phyloP scores from a whole-genome alignment of 1,284 basidiomycete species.

The Afroboletus lepidellus region DNA sequence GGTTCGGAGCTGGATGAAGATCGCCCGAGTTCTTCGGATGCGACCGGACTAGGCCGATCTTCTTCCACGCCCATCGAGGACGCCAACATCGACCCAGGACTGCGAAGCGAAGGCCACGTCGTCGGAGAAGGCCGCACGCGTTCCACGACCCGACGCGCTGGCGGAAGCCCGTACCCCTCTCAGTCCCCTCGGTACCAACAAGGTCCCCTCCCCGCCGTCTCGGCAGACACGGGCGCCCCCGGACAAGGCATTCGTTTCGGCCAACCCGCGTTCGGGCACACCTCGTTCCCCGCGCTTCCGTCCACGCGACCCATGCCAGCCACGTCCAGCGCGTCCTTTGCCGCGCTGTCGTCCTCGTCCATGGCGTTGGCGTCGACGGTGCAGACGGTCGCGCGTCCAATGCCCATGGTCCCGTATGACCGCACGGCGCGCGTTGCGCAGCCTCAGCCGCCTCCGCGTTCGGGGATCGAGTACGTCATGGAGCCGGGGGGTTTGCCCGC shows the following conservation, averaged over 20 bases:
- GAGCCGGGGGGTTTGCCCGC: conserved; percentile 6
- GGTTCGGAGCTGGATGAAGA: conserved; percentile 28
- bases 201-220: conserved; percentile 13
- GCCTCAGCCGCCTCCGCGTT: conserved; percentile 4
- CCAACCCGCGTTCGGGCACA: conserved; percentile 28
- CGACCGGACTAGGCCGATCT: conserved; percentile 5
- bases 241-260: conserved; percentile 20
- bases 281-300: conserved; percentile 14
- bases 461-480: conserved; percentile 16
- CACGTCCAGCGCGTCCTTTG: conserved; percentile 13
- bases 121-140: conserved; percentile 34
- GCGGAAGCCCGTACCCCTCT: conserved; percentile 29
- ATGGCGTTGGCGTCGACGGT: neutral
- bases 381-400: neutral
- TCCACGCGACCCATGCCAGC: conserved; percentile 5
- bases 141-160: conserved; percentile 23
- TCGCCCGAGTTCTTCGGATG: conserved; percentile 2
- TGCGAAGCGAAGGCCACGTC: conserved; percentile 33
- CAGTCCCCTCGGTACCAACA: conserved; percentile 31
- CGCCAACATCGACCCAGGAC: conserved; percentile 36
- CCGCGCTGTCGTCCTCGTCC: conserved; percentile 8
- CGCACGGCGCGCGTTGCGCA: neutral
- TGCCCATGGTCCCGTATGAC: conserved; percentile 8
- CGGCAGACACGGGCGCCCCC: conserved; percentile 8
- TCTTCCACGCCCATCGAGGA: conserved; percentile 25